Percentiles rank a stretch among this genome's conserved stretches.
Evolutionary conservation across 805 yeast species (phyloP).

Genomic region (Helenozyma baotianmanensis): DNA sequence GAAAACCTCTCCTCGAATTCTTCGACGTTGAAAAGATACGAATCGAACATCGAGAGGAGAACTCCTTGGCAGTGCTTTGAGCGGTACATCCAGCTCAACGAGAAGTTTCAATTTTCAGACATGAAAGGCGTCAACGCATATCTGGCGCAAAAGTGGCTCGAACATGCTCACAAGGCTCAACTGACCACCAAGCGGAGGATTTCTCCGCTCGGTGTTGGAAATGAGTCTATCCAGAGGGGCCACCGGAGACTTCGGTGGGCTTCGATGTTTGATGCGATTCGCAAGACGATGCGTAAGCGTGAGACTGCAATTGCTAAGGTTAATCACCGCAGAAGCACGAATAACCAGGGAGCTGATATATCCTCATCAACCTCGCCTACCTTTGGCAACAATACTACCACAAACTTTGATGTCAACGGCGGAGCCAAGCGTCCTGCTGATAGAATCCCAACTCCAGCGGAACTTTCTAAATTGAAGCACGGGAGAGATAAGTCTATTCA

Average conservation of each 20-base stretch:
- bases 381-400: conserved; percentile 1
- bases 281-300: conserved; percentile 84
- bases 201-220: conserved; percentile 89
- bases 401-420: neutral
- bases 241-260: conserved; percentile 92
- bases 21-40: conserved; percentile 55
- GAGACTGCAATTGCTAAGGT: conserved; percentile 53
- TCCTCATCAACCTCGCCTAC: conserved; percentile 4
- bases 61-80: conserved; percentile 99
- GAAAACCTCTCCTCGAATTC: conserved; percentile 68
- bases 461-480: conserved; percentile 72
- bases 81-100: conserved; percentile 87
- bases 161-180: conserved; percentile 85
- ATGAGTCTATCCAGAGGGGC: conserved; percentile 89
- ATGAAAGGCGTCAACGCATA: conserved; percentile 83
- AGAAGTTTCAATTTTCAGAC: conserved; percentile 79
- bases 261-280: conserved; percentile 91
- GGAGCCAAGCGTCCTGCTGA: conserved; percentile 34
- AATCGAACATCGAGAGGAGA: conserved; percentile 87
- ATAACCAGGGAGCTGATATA: too few relatives aligned
- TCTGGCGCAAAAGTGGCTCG: conserved; percentile 86
- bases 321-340: conserved; percentile 17
- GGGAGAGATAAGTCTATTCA: conserved; percentile 85
- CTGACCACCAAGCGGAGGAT: conserved; percentile 83
- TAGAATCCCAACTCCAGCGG: conserved; percentile 68